Base-by-base conservation (phyloP, 768 basidiomycete genomes). In the Steccherinum ochraceum region DNA sequence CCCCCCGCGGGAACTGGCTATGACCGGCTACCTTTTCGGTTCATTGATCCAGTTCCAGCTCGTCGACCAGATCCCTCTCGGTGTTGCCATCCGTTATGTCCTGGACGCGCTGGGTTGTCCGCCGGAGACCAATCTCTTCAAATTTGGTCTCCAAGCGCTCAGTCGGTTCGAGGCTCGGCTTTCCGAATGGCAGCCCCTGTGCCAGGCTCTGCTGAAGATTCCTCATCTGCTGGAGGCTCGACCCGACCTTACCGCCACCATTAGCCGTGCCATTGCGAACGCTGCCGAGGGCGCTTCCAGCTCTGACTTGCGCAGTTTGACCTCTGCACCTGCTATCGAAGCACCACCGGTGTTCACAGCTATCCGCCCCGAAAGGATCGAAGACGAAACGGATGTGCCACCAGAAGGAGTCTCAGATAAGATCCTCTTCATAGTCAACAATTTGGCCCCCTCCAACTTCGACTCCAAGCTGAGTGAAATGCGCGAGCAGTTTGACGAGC, bases 391-490 rank as follows among this genome's bases (percentile, higher is more conserved):
- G 16, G 74, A 78, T 42, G 66, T 74, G 48, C 96, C 96, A 3
- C 79, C 86, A 2, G 91, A 96, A 66, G 91, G 91, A 58, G 67
- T 86, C 30, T 91, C 91, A 24, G 96, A 99, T 74, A 86, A 83
- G 54, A 93, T 99, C 56, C 74, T 98, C 44, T 99, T 99, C 75
- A 95, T 97, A 60, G 84, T 99, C 69, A 99, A 99, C 72, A 98
- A 99, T 58, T 78, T 99, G 51, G 93, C 95, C 0, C 89, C 92
- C 10, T 89, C 75, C 66, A 99, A 98, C 64, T 94, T 96, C 54
- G 93, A 93, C 30, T 59, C 76, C 21, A 99, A 99, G 68, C 71
- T 93, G 27, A 66, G 70, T 25, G 96, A 98, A 60, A 93, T 99
- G 86, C 77, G 75, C 50, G 82, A 81, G 25, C 75, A 89, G 50